Percentiles rank a stretch among this genome's conserved stretches.
Evolutionary conservation across 805 yeast species (phyloP).

Genomic region (Yamadazyma akitaensis): DNA sequence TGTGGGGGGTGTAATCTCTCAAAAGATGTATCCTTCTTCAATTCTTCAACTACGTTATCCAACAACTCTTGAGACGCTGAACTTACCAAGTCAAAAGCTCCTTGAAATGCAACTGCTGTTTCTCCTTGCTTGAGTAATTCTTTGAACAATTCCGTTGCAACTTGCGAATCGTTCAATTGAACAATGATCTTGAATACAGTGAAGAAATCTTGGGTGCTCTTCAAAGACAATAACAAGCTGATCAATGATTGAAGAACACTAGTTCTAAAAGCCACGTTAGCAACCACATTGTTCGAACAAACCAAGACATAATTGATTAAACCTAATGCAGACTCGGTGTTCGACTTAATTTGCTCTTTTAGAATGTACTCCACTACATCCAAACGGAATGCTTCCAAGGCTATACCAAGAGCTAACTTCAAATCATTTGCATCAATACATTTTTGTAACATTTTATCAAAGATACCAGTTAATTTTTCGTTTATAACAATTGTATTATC

Average conservation of each 20-base stretch:
- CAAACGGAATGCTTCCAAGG: constrained; percentile 82
- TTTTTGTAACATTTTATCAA: constrained; percentile 81
- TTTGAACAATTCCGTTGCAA: constrained; percentile 68
- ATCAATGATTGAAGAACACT: constrained; percentile 63
- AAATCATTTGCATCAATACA: constrained; percentile 71
- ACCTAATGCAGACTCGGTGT: constrained; percentile 47
- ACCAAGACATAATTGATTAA: constrained; percentile 73
- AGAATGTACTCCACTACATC: constrained; percentile 71
- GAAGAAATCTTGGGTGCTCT: constrained; percentile 68
- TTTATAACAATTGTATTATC: constrained; percentile 43
- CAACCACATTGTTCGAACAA: constrained; percentile 65
- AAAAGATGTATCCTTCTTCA: constrained; percentile 31
- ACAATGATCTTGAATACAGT: constrained; percentile 82
- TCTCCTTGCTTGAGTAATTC: constrained; percentile 52
- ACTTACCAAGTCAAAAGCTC: constrained; percentile 90
- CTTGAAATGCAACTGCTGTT: constrained; percentile 73
- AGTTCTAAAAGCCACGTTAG: constrained; percentile 63
- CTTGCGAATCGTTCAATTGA: constrained; percentile 72
- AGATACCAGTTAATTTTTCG: constrained; percentile 60
- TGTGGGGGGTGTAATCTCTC: constrained; percentile 21
- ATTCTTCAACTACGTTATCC: constrained; percentile 47
- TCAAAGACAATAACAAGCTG: constrained; percentile 51
- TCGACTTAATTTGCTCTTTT: constrained; percentile 38
- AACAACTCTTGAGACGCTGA: constrained; percentile 89
- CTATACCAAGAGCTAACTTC: constrained; percentile 83